Evolutionary conservation across 345 rosid species (phyloP).

Genomic region (Streptanthus diversifolius): DNA sequence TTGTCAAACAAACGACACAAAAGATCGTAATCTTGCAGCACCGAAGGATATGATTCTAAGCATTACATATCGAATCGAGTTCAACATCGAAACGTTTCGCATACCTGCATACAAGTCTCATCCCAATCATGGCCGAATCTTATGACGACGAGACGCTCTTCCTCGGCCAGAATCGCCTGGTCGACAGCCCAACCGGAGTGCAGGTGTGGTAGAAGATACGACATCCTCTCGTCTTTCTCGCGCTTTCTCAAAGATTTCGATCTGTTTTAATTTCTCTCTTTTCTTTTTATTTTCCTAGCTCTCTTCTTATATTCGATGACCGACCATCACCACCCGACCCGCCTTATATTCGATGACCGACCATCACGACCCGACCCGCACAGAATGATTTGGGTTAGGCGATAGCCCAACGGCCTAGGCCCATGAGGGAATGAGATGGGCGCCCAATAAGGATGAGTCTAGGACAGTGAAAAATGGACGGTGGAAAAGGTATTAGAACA

Average conservation of each 20-base stretch:
- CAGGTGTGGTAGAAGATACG: conserved; percentile 82
- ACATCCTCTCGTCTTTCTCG: conserved; percentile 39
- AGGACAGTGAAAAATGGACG: not conserved
- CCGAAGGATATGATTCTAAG: not conserved
- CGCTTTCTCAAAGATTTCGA: conserved; percentile 7
- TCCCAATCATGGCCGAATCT: conserved; percentile 97
- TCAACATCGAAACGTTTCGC: not conserved
- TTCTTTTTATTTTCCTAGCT: not conserved
- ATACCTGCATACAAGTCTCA: conserved; percentile 94
- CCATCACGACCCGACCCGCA: not conserved
- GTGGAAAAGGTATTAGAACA: not conserved
- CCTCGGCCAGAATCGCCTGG: conserved; percentile 90
- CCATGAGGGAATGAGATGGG: too few relatives aligned
- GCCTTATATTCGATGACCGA: not conserved
- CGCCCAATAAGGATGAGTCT: not conserved
- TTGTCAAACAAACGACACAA: not conserved
- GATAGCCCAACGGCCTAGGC: not conserved
- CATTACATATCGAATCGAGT: not conserved
- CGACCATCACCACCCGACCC: not conserved
- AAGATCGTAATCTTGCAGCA: not conserved
- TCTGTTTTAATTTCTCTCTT: not conserved
- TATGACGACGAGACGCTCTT: conserved; percentile 86
- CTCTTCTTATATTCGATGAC: not conserved
- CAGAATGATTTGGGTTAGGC: not conserved
- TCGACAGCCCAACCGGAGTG: conserved; percentile 98